Evolutionary conservation across 108 stramenopile species (phyloP).

Genomic region (Mediolabrus comicus): DNA sequence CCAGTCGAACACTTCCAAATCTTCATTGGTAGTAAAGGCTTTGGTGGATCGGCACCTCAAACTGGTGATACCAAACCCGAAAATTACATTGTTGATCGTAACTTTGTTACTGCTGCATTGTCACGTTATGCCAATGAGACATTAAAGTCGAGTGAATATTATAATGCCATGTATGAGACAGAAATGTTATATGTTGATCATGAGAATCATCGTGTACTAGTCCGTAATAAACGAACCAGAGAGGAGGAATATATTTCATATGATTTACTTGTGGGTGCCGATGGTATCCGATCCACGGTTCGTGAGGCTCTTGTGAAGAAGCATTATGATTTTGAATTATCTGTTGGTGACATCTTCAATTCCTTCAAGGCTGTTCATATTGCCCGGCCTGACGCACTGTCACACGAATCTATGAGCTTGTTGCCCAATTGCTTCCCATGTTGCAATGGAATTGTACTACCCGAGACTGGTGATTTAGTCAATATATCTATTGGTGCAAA

Average conservation of each 20-base stretch:
- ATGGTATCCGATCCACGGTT: constrained; percentile 54
- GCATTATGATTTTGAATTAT: constrained; percentile 48
- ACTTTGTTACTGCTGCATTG: constrained; percentile 58
- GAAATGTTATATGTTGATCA: constrained; percentile 50
- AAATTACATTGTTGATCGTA: constrained; percentile 58
- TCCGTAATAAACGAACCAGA: constrained; percentile 30
- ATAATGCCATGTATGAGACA: constrained; percentile 29
- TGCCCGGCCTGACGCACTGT: constrained; percentile 10
- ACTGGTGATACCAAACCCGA: too few species aligned
- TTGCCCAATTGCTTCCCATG: constrained; percentile 38
- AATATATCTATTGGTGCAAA: constrained; percentile 42
- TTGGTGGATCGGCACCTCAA: background rate
- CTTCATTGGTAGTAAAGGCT: too few species aligned
- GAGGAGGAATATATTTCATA: constrained; percentile 48
- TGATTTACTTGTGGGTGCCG: constrained; percentile 58
- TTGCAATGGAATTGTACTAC: constrained; percentile 48
- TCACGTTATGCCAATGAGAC: constrained; percentile 48
- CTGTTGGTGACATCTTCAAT: constrained; percentile 51
- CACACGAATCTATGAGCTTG: constrained; percentile 12
- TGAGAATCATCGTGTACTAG: constrained; percentile 46
- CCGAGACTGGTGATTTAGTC: constrained; percentile 52
- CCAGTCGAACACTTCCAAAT: too few species aligned
- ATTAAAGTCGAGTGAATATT: background rate
- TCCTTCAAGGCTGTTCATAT: constrained; percentile 62
- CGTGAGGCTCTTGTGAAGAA: constrained; percentile 52